phyloP scores from a whole-genome alignment of 2,329 filamentous ascomycete species.

The Macrophomina phaseolina region DNA sequence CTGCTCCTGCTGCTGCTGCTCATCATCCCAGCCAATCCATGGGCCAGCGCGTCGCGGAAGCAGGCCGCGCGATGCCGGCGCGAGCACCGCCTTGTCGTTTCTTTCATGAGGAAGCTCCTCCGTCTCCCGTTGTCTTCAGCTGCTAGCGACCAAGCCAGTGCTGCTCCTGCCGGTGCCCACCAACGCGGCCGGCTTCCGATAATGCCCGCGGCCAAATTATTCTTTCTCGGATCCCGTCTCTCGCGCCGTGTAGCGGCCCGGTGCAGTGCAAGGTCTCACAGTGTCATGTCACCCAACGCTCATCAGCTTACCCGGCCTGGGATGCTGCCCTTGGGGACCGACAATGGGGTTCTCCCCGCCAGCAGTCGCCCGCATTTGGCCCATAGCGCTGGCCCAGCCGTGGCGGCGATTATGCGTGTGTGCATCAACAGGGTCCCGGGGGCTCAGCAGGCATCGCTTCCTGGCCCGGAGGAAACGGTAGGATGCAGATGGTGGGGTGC shows the following conservation, averaged over 20 bases:
- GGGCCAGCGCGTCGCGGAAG: slow-evolving; percentile 5
- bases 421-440: background rate
- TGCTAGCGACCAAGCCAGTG: background rate
- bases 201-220: background rate
- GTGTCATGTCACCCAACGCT: slow-evolving; percentile 4
- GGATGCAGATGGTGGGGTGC: background rate
- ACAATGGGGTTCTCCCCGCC: slow-evolving; percentile 20
- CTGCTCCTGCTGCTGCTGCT: slow-evolving; percentile 5
- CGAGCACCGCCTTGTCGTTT: background rate
- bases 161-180: background rate
- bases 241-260: slow-evolving; percentile 16
- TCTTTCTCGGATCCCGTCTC: background rate
- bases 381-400: background rate
- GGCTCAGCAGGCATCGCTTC: background rate
- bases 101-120: slow-evolving; percentile 9
- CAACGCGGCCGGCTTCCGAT: background rate
- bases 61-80: slow-evolving; percentile 21
- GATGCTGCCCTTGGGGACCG: background rate
- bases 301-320: slow-evolving; percentile 6
- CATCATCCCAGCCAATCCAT: slow-evolving; percentile 9
- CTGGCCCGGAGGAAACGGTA: background rate
- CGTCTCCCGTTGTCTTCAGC: background rate
- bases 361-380: background rate
- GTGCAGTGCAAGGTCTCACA: slow-evolving; percentile 8
- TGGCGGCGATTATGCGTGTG: background rate